phyloP scores from a whole-genome alignment of 768 basidiomycete genomes.

The Tylopilus felleus region DNA sequence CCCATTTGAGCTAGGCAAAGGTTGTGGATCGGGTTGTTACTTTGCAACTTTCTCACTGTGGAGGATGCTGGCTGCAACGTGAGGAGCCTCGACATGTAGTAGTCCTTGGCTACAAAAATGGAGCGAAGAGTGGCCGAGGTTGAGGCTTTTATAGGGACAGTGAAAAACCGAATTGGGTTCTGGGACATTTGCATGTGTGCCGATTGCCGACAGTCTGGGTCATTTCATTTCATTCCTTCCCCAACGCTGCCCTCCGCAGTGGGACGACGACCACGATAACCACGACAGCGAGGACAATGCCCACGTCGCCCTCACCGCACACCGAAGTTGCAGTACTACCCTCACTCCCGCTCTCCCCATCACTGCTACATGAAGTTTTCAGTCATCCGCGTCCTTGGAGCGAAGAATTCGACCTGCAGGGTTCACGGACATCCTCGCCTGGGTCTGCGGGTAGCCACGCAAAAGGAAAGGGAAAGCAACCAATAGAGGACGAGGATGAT shows the following conservation, averaged over 20 bases:
- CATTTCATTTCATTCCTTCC: neutral
- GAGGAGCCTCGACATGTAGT: neutral
- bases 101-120: neutral
- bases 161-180: neutral
- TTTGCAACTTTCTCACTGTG: too few species aligned
- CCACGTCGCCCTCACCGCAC: slow-evolving; percentile 13
- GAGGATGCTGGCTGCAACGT: too few species aligned
- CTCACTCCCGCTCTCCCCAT: slow-evolving; percentile 38
- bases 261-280: slow-evolving; percentile 8
- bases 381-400: slow-evolving; percentile 33
- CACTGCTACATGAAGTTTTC: slow-evolving; percentile 46
- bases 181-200: slow-evolving; percentile 3
- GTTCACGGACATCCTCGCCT: slow-evolving; percentile 20
- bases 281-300: slow-evolving; percentile 17
- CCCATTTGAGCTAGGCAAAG: too few species aligned
- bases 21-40: too few species aligned
- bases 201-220: slow-evolving; percentile 13
- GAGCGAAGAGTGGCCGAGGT: neutral
- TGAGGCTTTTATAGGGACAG: too few species aligned
- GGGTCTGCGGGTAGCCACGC: slow-evolving; percentile 1
- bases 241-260: neutral
- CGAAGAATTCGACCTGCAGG: slow-evolving; percentile 18
- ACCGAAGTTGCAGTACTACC: slow-evolving; percentile 15
- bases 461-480: slow-evolving; percentile 35
- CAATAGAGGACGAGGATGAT: slow-evolving; percentile 12